Base-by-base conservation (phyloP, 2,329 filamentous ascomycete genomes). In the Diaporthe citriasiana region DNA sequence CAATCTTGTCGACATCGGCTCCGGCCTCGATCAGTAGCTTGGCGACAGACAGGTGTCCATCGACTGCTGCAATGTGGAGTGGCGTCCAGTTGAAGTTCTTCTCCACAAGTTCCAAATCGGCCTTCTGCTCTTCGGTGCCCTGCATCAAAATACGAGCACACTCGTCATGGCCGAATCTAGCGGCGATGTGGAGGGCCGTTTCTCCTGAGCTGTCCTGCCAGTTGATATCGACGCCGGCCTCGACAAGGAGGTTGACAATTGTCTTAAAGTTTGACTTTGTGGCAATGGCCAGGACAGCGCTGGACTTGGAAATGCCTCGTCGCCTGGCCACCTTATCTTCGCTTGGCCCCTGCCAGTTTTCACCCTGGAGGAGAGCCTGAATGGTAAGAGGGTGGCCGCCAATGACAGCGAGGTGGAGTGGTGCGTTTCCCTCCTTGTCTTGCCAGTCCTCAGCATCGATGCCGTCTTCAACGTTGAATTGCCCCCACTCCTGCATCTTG, bases 61-160 rank as follows among this genome's bases (percentile, higher is more conserved):
- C 95, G 3, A 98, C 96, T 71, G 93, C 94, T 13, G 96, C 94
- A 76, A 98, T 93, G 80, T 98, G 97, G 17, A 99, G 86, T n/a
- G 97, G 94, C 0, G 97, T 98, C 96, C 97, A 99, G 4, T 93
- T 91, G 80, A 97, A 98, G 0, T 93, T 93, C 71, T 93, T 93
- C 80, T 99, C 97, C 0, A 89, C 85, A 47, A 97, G 85, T 78
- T 98, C 93, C 0, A 95, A 85, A 76, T 98, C 85, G 0, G 92
- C 92, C 79, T 92, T 94, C 78, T 97, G 94, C 56, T 89, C 86
- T 8, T 87, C 84, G 0, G 90, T 92, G 3, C 94, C 94, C 22
- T 92, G 87, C 3, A 98, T 82, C 30, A 99, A 86, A 30, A 94
- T 91, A 74, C 88, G 90, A 19, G 94, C 94, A 81, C 95, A 98